phyloP scores from a whole-genome alignment of 73 alveolate genomes.

The Paramecium biaurelia region DNA sequence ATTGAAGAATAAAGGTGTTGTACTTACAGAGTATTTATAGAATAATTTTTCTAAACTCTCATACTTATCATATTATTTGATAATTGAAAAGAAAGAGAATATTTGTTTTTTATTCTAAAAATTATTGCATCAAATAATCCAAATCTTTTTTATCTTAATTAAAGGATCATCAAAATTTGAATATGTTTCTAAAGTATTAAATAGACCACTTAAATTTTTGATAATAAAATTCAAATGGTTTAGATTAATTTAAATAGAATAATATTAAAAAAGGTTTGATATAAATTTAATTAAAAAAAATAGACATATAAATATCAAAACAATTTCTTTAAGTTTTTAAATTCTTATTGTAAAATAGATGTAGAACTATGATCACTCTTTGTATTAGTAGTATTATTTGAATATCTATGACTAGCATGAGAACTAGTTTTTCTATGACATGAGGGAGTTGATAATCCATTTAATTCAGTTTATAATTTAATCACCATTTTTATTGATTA shows the following conservation, averaged over 20 bases:
- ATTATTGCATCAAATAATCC: background rate
- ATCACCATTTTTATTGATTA: background rate
- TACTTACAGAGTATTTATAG: no score
- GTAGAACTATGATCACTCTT: constrained; percentile 44
- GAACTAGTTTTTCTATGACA: constrained; percentile 49
- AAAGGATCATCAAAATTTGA: no score
- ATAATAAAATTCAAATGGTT: no score
- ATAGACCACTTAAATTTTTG: no score
- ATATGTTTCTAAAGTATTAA: no score
- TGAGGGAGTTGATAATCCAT: background rate
- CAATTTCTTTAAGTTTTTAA: background rate
- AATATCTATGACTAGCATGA: background rate
- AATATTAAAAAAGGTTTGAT: background rate
- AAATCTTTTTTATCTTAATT: no score
- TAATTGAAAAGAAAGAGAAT: no score
- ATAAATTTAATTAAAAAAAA: background rate
- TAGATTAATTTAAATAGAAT: background rate
- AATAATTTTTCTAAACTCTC: no score
- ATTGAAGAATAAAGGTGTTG: no score
- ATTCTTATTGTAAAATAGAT: background rate
- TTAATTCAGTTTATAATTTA: background rate
- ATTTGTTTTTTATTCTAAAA: no score
- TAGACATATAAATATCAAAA: background rate
- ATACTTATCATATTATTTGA: no score
- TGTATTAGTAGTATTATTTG: background rate